Percentiles rank a stretch among this genome's conserved stretches.
These are phyloP conservation scores for Symbiodinium pilosum DNA, from an alignment of 73 alveolate species.

Conservation along the genomic window DNA sequence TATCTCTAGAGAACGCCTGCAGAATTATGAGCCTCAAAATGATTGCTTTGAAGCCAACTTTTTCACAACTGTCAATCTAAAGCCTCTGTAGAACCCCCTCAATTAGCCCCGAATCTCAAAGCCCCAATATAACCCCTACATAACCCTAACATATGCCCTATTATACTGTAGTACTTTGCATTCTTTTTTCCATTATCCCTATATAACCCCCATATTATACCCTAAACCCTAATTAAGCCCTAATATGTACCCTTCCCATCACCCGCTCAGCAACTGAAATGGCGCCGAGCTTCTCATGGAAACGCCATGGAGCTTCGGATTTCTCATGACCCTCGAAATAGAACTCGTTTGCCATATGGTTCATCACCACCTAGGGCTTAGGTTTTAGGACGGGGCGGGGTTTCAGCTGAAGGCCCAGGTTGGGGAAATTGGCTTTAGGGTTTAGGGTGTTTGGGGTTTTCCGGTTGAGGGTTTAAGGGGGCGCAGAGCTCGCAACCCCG, in stretches of 20 bases:
- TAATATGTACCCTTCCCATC: not conserved
- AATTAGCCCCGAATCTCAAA: too few relatives aligned
- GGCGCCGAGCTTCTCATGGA: conserved; percentile 6
- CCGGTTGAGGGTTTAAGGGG: not conserved
- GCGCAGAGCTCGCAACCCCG: not conserved
- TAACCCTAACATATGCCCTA: too few relatives aligned
- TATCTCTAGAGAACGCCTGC: too few relatives aligned
- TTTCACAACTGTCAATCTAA: too few relatives aligned
- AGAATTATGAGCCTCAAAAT: too few relatives aligned
- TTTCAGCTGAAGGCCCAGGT: not conserved
- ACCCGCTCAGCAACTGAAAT: not conserved
- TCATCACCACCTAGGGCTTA: conserved; percentile 62
- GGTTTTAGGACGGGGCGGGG: not conserved
- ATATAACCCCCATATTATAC: too few relatives aligned
- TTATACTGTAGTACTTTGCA: too few relatives aligned
- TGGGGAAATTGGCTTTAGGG: not conserved
- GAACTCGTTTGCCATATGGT: conserved; percentile 89
- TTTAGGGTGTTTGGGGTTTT: not conserved
- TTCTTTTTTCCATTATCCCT: too few relatives aligned
- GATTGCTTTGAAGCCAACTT: too few relatives aligned
- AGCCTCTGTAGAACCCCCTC: too few relatives aligned
- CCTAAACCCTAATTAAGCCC: too few relatives aligned
- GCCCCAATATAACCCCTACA: too few relatives aligned
- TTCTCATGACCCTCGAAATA: conserved; percentile 72
- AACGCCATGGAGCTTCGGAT: conserved; percentile 57